A percentile compares a stretch with the other conserved stretches of the same genome.
Evolutionary conservation across 257 asterid genomes (phyloP).

Genomic region (Lavandula angustifolia): DNA sequence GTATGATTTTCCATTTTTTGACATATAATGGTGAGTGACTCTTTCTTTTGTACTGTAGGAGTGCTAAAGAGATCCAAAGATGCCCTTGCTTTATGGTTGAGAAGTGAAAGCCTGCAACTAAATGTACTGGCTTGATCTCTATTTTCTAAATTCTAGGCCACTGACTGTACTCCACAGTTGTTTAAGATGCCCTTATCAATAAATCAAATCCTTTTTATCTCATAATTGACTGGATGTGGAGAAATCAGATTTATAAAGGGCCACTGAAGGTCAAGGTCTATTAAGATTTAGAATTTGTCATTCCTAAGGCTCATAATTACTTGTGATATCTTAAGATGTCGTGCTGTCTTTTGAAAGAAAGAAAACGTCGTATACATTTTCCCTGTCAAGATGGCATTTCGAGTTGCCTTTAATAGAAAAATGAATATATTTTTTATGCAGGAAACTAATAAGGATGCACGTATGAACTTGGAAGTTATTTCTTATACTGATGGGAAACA

Average conservation of each 20-base stretch:
- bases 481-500: slow-evolving; percentile 80
- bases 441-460: slow-evolving; percentile 42
- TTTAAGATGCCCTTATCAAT: not conserved
- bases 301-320: not conserved
- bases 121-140: slow-evolving; percentile 46
- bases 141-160: slow-evolving; percentile 11
- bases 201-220: not conserved
- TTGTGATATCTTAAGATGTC: not conserved
- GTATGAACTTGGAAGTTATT: slow-evolving; percentile 61
- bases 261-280: slow-evolving; percentile 2
- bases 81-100: slow-evolving; percentile 51
- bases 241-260: slow-evolving; percentile 7
- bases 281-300: not conserved
- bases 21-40: slow-evolving; percentile 21
- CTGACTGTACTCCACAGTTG: slow-evolving; percentile 12
- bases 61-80: slow-evolving; percentile 75
- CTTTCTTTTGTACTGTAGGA: slow-evolving; percentile 48
- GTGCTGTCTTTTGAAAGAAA: slow-evolving; percentile 2
- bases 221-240: not conserved
- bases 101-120: slow-evolving; percentile 37
- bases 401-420: slow-evolving; percentile 31
- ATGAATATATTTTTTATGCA: slow-evolving; percentile 30
- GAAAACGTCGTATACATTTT: not conserved
- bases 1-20: slow-evolving; percentile 18
- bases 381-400: slow-evolving; percentile 11